Evolutionary conservation across 2,329 filamentous ascomycete genomes (phyloP).

Genomic region (Cordyceps sp.): DNA sequence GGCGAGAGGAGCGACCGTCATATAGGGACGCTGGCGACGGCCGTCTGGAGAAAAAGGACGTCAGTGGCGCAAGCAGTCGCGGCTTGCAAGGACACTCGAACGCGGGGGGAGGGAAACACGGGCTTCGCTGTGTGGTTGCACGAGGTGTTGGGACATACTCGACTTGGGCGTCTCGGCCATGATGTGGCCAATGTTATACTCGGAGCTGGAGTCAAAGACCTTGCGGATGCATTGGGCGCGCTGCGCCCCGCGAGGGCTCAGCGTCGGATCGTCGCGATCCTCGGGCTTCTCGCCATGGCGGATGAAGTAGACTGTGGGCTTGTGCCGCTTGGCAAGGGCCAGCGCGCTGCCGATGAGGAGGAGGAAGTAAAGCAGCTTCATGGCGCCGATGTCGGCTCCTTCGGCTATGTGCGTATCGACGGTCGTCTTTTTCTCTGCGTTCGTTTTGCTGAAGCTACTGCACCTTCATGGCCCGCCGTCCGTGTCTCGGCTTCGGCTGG

Average conservation of each 20-base stretch:
- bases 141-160: constrained; percentile 11
- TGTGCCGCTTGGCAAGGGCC: constrained; percentile 13
- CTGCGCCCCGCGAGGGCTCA: constrained; percentile 32
- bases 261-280: constrained; percentile 23
- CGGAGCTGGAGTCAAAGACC: constrained; percentile 34
- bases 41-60: constrained; percentile 21
- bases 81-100: neutral
- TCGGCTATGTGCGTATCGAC: too few species aligned
- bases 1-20: constrained; percentile 40
- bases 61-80: neutral
- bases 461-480: too few species aligned
- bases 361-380: constrained; percentile 7
- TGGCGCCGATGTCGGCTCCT: too few species aligned
- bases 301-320: constrained; percentile 42
- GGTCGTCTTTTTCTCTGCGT: neutral
- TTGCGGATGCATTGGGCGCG: constrained; percentile 41
- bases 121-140: too few species aligned
- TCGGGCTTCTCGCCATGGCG: constrained; percentile 47
- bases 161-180: constrained; percentile 37
- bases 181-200: constrained; percentile 40
- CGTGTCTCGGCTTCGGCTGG: too few species aligned
- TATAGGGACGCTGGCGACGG: constrained; percentile 31
- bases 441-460: too few species aligned
- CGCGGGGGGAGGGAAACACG: too few species aligned
- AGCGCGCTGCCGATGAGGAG: constrained; percentile 5